Evolutionary conservation across 805 yeast species (phyloP), one percentile per base, ranked within the genome.

Genomic region (Ogataea nakhonphanomensis): DNA sequence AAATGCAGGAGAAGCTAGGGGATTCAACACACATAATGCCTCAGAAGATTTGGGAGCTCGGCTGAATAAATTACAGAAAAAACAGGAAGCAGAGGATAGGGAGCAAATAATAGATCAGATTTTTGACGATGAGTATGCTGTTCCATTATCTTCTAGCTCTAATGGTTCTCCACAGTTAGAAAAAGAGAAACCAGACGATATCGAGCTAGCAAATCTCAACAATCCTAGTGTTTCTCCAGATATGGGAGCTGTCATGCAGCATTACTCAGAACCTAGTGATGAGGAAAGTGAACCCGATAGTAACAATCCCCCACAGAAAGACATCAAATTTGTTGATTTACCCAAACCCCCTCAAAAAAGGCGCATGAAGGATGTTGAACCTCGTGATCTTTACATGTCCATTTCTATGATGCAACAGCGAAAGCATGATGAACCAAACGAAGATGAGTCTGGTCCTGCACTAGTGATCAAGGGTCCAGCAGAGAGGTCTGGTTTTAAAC

Each of bases 361-460:
- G 8, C 33, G 43, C 20, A 43, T 32, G 45, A 66, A 63, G n/a
- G 76, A 79, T 15, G 66, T 85, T 9, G 81, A 83, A 25, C 95
- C 96, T 1, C 76, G 83, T 35, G 96, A 90, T 55, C 81, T 89
- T 79, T 82, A 71, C 58, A 71, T 82, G 67, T 88, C 96, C 3
- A 83, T 89, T 50, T 80, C 88, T 30, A 79, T 89, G 81, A 66
- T 90, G 65, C 83, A 83, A 50, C 71, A 73, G 38, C 67, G 71
- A 29, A 65, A 63, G n/a, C 61, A 57, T 17, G 57, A 59, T 28
- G 52, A 55, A 21, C 39, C 54, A 5, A 46, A 53, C 23, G 66
- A 62, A 17, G 73, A 70, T 17, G 82, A 78, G 25, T 78, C 81
- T 26, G 95, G 91, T 0, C 93, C 91, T 4, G 89, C 91, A 1